Evolutionary conservation across 1,284 basidiomycete species (phyloP).

Genomic region (Leccinum solheimii): DNA sequence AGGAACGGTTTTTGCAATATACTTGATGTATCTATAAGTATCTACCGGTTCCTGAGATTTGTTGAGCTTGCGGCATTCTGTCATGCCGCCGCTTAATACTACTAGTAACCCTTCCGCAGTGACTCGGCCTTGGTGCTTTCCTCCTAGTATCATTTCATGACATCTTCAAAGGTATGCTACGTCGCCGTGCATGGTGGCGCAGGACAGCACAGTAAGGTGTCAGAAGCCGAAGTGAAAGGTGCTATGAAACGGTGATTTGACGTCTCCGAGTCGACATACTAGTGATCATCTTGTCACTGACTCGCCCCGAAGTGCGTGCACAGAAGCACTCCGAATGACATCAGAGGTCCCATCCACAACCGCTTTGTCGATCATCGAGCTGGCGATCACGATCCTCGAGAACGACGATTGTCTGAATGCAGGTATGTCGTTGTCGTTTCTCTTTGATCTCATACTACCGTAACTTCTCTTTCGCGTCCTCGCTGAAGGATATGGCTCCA

Average conservation of each 20-base stretch:
- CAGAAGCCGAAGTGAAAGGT: slow-evolving; percentile 51
- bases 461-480: not conserved
- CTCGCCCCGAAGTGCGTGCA: slow-evolving; percentile 45
- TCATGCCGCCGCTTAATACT: not conserved
- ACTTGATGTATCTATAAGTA: slow-evolving; percentile 31
- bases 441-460: not conserved
- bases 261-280: not conserved
- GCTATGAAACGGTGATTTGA: slow-evolving; percentile 51
- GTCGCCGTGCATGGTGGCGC: slow-evolving; percentile 72
- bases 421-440: slow-evolving; percentile 40
- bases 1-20: slow-evolving; percentile 14
- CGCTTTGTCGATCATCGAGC: slow-evolving; percentile 48
- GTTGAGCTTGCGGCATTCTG: not conserved
- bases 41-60: slow-evolving; percentile 11
- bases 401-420: slow-evolving; percentile 65
- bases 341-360: slow-evolving; percentile 17
- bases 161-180: slow-evolving; percentile 18
- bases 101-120: not conserved
- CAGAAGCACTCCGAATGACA: slow-evolving; percentile 32
- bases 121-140: not conserved
- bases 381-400: slow-evolving; percentile 58
- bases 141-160: slow-evolving; percentile 9
- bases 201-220: slow-evolving; percentile 49
- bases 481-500: slow-evolving; percentile 65
- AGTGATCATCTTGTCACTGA: slow-evolving; percentile 1